A percentile compares a stretch with the other conserved stretches of the same genome.
Evolutionary conservation across 2,329 filamentous ascomycete genomes (phyloP).

Genomic region (Colletotrichum cereale): DNA sequence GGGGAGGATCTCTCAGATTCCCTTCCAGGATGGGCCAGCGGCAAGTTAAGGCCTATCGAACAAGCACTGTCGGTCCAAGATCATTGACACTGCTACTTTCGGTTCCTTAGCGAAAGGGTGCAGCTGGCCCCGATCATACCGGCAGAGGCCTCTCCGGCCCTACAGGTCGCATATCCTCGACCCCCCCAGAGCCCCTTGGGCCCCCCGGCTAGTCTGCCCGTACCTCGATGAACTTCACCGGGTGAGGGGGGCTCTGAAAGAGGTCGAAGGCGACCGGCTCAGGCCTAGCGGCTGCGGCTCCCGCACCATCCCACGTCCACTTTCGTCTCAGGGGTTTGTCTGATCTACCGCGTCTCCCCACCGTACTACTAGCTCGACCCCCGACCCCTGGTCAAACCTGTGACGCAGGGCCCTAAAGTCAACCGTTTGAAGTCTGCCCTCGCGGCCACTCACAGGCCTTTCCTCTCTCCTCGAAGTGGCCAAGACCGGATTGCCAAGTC

Average conservation of each 20-base stretch:
- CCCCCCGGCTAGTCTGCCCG: neutral
- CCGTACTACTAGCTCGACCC: constrained; percentile 16
- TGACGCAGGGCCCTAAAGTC: constrained; percentile 27
- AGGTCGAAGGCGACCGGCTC: constrained; percentile 9
- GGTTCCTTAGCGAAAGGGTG: neutral
- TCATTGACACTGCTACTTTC: constrained; percentile 15
- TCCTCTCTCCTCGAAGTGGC: constrained; percentile 16
- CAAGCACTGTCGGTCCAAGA: constrained; percentile 24
- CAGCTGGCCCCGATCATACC: constrained; percentile 18
- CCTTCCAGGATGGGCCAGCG: constrained; percentile 2
- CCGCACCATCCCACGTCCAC: constrained; percentile 20
- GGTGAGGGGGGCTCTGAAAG: neutral
- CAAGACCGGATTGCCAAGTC: constrained; percentile 33
- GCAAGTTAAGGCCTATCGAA: constrained; percentile 16
- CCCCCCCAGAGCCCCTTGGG: neutral
- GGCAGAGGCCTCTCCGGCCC: constrained; percentile 27
- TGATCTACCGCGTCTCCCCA: constrained; percentile 34
- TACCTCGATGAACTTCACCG: neutral
- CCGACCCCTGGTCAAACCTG: constrained; percentile 24
- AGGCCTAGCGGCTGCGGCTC: constrained; percentile 6
- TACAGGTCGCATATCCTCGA: constrained; percentile 9
- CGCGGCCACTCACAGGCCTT: constrained; percentile 23
- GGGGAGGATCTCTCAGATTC: constrained; percentile 3
- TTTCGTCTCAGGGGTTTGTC: constrained; percentile 40
- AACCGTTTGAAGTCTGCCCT: constrained; percentile 32